Conservation (phyloP, 1,284 basidiomycete genomes). For the Cutaneotrichosporon spelunceum region DNA sequence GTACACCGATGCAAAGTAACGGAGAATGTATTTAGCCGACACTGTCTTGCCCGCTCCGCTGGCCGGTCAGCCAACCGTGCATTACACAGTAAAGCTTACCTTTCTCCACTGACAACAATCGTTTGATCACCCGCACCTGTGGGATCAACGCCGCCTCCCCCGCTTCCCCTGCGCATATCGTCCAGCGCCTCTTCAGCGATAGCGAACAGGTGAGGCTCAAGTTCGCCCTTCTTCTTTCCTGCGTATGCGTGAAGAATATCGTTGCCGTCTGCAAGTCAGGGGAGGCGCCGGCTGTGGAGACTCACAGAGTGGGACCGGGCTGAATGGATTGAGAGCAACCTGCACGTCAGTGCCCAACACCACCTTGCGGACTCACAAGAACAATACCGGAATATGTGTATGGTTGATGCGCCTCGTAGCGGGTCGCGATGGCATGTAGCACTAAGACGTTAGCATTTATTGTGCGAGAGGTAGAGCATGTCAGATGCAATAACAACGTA, state of each 20-base stretch:
- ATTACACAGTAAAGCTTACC: conserved; percentile 58
- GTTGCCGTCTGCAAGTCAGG: conserved; percentile 62
- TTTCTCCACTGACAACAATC: conserved; percentile 98
- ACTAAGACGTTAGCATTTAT: conserved; percentile 57
- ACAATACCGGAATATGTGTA: conserved; percentile 97
- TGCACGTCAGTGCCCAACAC: conserved; percentile 20
- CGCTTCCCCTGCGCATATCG: conserved; percentile 66
- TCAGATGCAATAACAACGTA: conserved; percentile 38
- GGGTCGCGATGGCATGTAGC: conserved; percentile 92
- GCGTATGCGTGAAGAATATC: conserved; percentile 98
- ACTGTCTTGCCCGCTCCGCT: conserved; percentile 99
- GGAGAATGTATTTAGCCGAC: conserved; percentile 98
- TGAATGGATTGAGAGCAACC: conserved; percentile 98
- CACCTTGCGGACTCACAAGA: conserved; percentile 38
- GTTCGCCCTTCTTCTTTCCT: conserved; percentile 84
- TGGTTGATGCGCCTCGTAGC: conserved; percentile 94
- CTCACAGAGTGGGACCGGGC: conserved; percentile 74
- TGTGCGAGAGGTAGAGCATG: neutral
- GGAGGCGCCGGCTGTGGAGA: neutral
- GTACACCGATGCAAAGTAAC: conserved; percentile 97
- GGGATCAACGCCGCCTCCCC: conserved; percentile 67
- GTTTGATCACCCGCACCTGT: conserved; percentile 73
- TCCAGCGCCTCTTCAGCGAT: conserved; percentile 99
- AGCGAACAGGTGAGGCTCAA: conserved; percentile 97
- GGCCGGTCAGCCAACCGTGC: conserved; percentile 7